Conservation (phyloP, 1,284 basidiomycete species). For the Sanghuangporus weigelae region DNA sequence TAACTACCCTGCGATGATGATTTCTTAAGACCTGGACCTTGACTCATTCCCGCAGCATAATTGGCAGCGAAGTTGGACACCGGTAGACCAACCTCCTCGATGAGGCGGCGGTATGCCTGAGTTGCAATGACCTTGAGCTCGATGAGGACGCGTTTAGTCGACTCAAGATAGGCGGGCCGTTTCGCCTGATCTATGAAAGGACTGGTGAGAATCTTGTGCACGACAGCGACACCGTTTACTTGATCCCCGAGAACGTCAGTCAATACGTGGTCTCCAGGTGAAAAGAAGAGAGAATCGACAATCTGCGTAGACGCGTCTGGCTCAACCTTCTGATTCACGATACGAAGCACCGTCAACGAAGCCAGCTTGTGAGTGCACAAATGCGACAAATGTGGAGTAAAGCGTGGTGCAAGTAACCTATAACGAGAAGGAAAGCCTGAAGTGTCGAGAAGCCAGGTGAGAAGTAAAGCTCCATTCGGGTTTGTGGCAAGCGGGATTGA, state of each 20-base stretch:
- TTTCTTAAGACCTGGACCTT: slow-evolving; percentile 53
- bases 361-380: slow-evolving; percentile 98
- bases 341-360: slow-evolving; percentile 87
- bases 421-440: slow-evolving; percentile 92
- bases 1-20: slow-evolving; percentile 47
- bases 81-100: slow-evolving; percentile 91
- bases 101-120: slow-evolving; percentile 67
- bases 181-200: slow-evolving; percentile 71
- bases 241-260: slow-evolving; percentile 93
- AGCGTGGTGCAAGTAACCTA: slow-evolving; percentile 87
- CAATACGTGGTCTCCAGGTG: slow-evolving; percentile 80
- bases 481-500: slow-evolving; percentile 97
- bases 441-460: slow-evolving; percentile 96
- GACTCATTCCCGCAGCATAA: slow-evolving; percentile 59
- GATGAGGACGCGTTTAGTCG: slow-evolving; percentile 75
- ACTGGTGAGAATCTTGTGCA: slow-evolving; percentile 89
- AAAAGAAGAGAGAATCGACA: slow-evolving; percentile 81
- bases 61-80: slow-evolving; percentile 81
- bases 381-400: slow-evolving; percentile 93
- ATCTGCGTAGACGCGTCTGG: slow-evolving; percentile 78
- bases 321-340: slow-evolving; percentile 90
- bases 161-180: slow-evolving; percentile 71
- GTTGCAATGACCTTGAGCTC: slow-evolving; percentile 38
- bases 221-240: slow-evolving; percentile 91
- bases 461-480: slow-evolving; percentile 90